Evolutionary conservation across 2,329 filamentous ascomycete genomes (phyloP).

Genomic region (Hyphodiscus sp.): DNA sequence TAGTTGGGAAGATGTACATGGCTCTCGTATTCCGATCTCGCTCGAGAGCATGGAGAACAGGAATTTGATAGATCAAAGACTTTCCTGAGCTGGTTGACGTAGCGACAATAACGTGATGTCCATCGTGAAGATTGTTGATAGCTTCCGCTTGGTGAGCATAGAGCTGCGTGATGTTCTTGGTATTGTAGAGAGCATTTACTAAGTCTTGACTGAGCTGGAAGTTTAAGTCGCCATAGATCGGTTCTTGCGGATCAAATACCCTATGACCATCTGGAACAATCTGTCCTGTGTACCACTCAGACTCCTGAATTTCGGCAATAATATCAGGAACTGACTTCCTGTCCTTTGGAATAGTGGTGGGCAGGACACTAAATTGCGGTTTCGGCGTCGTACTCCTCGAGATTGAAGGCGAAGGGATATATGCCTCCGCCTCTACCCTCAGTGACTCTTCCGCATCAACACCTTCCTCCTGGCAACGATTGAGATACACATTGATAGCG

Average conservation of each 20-base stretch:
- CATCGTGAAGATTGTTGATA: constrained; percentile 78
- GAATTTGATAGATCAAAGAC: constrained; percentile 95
- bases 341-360: constrained; percentile 69
- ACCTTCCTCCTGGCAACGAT: constrained; percentile 58
- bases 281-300: constrained; percentile 85
- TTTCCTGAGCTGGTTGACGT: constrained; percentile 97
- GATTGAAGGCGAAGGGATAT: constrained; percentile 54
- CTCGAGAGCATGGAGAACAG: constrained; percentile 82
- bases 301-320: constrained; percentile 70
- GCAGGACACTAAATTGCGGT: constrained; percentile 42
- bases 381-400: constrained; percentile 33
- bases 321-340: constrained; percentile 79
- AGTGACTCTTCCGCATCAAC: constrained; percentile 64
- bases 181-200: constrained; percentile 95
- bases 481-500: constrained; percentile 71
- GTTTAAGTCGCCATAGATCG: constrained; percentile 75
- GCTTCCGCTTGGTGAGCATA: constrained; percentile 93
- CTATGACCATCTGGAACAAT: constrained; percentile 91
- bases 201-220: constrained; percentile 85
- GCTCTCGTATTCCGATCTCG: constrained; percentile 69
- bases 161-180: constrained; percentile 75
- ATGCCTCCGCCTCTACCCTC: constrained; percentile 48
- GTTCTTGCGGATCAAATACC: constrained; percentile 78
- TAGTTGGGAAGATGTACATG: constrained; percentile 98
- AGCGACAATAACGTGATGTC: constrained; percentile 82